Conservation (phyloP, 2,329 filamentous ascomycete species). For the Bipolaris victoriae region DNA sequence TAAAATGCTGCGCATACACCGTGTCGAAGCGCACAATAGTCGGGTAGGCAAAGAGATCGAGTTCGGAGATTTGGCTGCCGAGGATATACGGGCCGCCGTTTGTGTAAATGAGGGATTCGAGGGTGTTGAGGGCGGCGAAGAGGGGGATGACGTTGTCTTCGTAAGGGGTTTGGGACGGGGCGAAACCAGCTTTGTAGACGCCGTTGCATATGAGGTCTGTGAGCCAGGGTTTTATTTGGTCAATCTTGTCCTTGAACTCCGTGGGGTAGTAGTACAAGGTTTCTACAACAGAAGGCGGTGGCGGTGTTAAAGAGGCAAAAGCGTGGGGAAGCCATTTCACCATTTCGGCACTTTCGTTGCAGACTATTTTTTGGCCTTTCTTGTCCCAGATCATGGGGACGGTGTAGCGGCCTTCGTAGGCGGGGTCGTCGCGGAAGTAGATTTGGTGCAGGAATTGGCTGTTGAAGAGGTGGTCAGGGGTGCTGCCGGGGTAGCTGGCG, state of each 20-base stretch:
- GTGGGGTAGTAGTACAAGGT: constrained; percentile 56
- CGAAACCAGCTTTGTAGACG: constrained; percentile 69
- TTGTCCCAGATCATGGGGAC: constrained; percentile 69
- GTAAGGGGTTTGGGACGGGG: constrained; percentile 61
- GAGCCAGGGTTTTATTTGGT: constrained; percentile 61
- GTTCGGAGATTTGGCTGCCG: constrained; percentile 62
- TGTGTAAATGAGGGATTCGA: constrained; percentile 57
- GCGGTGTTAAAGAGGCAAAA: constrained; percentile 57
- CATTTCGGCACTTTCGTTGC: constrained; percentile 66
- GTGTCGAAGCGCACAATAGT: constrained; percentile 66
- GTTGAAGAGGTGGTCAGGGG: constrained; percentile 65
- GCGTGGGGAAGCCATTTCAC: constrained; percentile 63
- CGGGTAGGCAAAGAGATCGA: constrained; percentile 64
- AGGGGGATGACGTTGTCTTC: constrained; percentile 61
- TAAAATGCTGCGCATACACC: constrained; percentile 71
- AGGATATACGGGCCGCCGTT: constrained; percentile 64
- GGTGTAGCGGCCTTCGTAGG: constrained; percentile 66
- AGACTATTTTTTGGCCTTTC: constrained; percentile 61
- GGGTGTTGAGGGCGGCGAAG: constrained; percentile 65
- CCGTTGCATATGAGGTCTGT: constrained; percentile 63
- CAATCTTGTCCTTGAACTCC: constrained; percentile 57
- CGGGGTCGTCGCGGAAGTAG: constrained; percentile 66
- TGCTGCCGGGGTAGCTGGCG: constrained; percentile 62
- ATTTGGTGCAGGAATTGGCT: constrained; percentile 66
- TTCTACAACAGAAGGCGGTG: too few species aligned